phyloP scores from a whole-genome alignment of 495 filamentous ascomycete genomes.

The Talaromyces stipitatus region DNA sequence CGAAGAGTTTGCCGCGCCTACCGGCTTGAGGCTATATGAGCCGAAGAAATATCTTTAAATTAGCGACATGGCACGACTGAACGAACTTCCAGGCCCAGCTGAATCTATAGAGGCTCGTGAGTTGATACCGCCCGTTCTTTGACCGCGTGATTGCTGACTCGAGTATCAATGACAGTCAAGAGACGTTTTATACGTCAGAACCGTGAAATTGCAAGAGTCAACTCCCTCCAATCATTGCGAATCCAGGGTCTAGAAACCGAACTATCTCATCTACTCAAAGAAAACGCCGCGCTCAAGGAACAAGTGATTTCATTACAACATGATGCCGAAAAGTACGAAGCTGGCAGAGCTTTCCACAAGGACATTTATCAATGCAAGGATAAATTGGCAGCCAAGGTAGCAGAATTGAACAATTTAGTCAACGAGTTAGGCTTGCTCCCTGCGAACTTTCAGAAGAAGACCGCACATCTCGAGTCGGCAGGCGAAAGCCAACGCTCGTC shows the following conservation, averaged over 20 bases:
- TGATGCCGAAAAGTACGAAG: constrained; percentile 49
- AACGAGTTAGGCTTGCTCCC: constrained; percentile 49
- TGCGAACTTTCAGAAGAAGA: constrained; percentile 17
- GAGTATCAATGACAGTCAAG: constrained; percentile 51
- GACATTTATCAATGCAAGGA: constrained; percentile 60
- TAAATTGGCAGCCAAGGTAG: constrained; percentile 61
- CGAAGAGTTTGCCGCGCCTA: neutral
- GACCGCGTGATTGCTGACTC: neutral
- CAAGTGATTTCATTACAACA: constrained; percentile 68
- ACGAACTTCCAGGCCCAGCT: constrained; percentile 60
- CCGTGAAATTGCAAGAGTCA: constrained; percentile 81
- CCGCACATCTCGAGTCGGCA: neutral
- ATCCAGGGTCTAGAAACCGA: constrained; percentile 86
- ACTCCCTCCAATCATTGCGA: constrained; percentile 83
- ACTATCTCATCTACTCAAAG: constrained; percentile 69
- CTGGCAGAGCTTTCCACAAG: constrained; percentile 30
- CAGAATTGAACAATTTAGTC: constrained; percentile 58
- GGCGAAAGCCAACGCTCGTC: neutral
- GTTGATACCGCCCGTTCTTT: constrained; percentile 22
- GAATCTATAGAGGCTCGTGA: constrained; percentile 78
- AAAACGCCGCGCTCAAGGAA: constrained; percentile 79
- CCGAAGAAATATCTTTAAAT: neutral
- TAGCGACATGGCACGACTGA: constrained; percentile 74
- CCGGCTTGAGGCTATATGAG: neutral
- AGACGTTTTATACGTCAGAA: constrained; percentile 87